Percentiles rank a stretch among this genome's conserved stretches.
Conservation (phyloP, 306 rosid genomes). For the Castanea sativa region DNA sequence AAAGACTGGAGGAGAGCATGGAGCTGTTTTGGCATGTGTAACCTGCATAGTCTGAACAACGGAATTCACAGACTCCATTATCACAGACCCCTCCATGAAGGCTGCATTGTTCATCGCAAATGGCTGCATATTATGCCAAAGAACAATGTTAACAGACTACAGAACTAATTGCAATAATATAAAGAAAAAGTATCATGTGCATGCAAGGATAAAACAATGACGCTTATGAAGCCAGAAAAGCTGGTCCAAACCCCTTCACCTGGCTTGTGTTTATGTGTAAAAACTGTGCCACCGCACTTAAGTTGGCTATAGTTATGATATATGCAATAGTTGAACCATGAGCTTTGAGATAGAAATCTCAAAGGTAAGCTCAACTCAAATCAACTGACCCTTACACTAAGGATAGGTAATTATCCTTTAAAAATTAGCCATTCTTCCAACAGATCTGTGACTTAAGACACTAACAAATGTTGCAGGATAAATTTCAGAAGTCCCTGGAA, state of each 20-base stretch:
- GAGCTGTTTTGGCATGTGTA: constrained; percentile 97
- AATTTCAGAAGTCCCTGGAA: not conserved
- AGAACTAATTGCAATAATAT: not conserved
- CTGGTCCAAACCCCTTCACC: not conserved
- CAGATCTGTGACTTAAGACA: not conserved
- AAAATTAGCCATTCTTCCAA: not conserved
- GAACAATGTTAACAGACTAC: not conserved
- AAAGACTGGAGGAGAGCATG: constrained; percentile 69
- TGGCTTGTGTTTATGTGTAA: not conserved
- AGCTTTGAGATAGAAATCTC: not conserved
- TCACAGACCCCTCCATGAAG: constrained; percentile 99
- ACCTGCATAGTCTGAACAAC: constrained; percentile 97
- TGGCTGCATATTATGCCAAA: constrained; percentile 55
- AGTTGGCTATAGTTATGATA: not conserved
- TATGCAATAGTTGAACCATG: too few relatives aligned
- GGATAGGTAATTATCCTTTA: not conserved
- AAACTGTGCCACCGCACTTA: not conserved
- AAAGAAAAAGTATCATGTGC: not conserved
- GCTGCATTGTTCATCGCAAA: constrained; percentile 97
- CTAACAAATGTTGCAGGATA: not conserved
- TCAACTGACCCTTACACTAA: too few relatives aligned
- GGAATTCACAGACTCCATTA: constrained; percentile 94
- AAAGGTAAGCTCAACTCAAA: not conserved
- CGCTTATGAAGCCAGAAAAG: not conserved
- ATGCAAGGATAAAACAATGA: not conserved